Evolutionary conservation across 129 eudicot genomes (phyloP), one percentile per base, ranked within the genome.

Genomic region (Mikania micrantha): DNA sequence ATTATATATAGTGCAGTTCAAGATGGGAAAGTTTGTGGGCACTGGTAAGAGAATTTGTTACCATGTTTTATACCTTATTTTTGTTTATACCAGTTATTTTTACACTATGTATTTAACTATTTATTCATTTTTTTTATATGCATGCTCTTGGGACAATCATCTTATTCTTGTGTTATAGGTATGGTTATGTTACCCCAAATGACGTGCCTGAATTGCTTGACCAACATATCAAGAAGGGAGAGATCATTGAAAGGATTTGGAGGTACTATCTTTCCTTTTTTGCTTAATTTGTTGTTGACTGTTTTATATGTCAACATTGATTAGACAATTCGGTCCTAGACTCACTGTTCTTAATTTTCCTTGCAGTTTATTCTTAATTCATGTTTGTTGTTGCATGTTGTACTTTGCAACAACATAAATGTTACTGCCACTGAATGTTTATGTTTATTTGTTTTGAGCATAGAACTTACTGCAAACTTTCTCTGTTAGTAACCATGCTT

Each of bases 101-200:
- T 16, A 11, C n/a, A n/a, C 2, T 15, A 20, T 15, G 16, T 34
- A 4, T 47, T n/a, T n/a, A n/a, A n/a, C n/a, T n/a, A n/a, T n/a
- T n/a, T 35, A 16, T 12, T 63, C 28, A 24, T 28, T 73, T 36
- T 45, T 34, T 40, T 47, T 45, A 61, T 77, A 62, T 36, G 20
- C 66, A 16, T 38, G 47, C 38, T 56, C 45, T 35, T 42, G 22
- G 66, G 21, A 49, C 34, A 15, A 3, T 32, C 3, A 7, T 32
- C 36, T 32, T 32, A 32, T 76, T 72, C 9, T 70, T 72, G 9
- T 64, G 54, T 56, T 77, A 36, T 70, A 93, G 98, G 98, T 93
- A 88, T 84, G 98, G 98, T 57, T 93, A 93, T 79, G 98, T 93
- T 75, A 78, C 96, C 56, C 96, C 96, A 10, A 34, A 54, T 75